Evolutionary conservation across 2,329 filamentous ascomycete species (phyloP).

Genomic region (Diaporthe amygdali): DNA sequence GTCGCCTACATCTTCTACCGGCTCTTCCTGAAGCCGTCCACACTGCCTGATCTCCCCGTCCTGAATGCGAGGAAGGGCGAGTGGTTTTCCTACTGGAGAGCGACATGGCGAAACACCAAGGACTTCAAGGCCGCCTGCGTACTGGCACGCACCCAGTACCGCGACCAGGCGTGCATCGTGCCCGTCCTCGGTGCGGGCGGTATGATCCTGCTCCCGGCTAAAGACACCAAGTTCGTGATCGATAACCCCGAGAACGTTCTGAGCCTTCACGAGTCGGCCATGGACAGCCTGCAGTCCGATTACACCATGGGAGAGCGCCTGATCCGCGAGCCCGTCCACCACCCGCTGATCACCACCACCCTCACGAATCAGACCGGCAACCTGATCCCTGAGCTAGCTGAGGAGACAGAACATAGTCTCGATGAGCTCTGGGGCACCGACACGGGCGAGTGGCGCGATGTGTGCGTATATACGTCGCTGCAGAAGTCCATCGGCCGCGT

Average conservation of each 20-base stretch:
- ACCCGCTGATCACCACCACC: constrained; percentile 37
- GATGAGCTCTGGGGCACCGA: constrained; percentile 36
- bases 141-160: constrained; percentile 32
- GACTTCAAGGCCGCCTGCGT: constrained; percentile 35
- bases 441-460: constrained; percentile 36
- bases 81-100: constrained; percentile 37
- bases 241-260: constrained; percentile 38
- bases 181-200: constrained; percentile 30
- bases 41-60: constrained; percentile 36
- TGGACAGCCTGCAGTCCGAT: constrained; percentile 40
- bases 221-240: constrained; percentile 37
- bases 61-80: constrained; percentile 37
- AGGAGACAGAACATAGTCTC: constrained; percentile 35
- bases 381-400: constrained; percentile 37
- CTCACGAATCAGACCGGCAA: constrained; percentile 36
- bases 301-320: constrained; percentile 37
- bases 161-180: constrained; percentile 32
- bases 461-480: constrained; percentile 39
- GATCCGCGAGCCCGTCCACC: constrained; percentile 37
- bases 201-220: constrained; percentile 34
- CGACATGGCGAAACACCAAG: constrained; percentile 36
- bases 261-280: constrained; percentile 39
- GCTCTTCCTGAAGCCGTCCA: constrained; percentile 30
- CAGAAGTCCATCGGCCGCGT: constrained; percentile 36
- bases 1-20: constrained; percentile 33